Percentiles rank a stretch among this genome's conserved stretches.
Conservation (phyloP, 2,329 filamentous ascomycete species). For the Shiraia bambusicola region DNA sequence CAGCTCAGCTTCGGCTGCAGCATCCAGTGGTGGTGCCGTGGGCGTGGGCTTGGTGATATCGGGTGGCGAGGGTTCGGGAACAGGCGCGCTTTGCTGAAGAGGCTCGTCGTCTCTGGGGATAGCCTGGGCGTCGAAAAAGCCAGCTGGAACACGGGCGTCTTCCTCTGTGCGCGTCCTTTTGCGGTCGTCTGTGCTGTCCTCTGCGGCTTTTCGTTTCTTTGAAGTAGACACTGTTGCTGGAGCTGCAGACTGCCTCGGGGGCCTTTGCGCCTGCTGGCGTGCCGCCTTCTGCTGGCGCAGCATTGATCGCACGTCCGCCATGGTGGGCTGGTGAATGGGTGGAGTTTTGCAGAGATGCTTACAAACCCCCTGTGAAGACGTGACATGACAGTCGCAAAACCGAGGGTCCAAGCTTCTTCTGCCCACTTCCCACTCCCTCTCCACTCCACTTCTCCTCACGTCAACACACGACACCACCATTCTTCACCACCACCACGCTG, state of each 20-base stretch:
- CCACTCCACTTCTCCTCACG: conserved; percentile 23
- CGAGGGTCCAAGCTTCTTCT: conserved; percentile 31
- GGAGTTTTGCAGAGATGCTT: neutral
- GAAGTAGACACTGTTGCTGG: conserved; percentile 33
- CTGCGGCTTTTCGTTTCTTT: conserved; percentile 41
- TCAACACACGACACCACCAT: conserved; percentile 32
- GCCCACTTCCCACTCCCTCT: conserved; percentile 5
- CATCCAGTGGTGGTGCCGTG: conserved; percentile 13
- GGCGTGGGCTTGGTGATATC: conserved; percentile 10
- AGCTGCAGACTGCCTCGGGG: conserved; percentile 31
- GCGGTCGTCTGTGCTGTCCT: conserved; percentile 31
- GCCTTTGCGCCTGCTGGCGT: conserved; percentile 36
- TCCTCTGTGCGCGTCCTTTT: conserved; percentile 40
- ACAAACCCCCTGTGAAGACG: too few species aligned
- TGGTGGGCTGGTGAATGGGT: conserved; percentile 9
- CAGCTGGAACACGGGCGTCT: conserved; percentile 34
- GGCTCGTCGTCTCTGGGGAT: conserved; percentile 10
- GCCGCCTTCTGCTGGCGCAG: conserved; percentile 44
- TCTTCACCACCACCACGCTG: conserved; percentile 14
- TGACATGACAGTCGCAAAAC: too few species aligned
- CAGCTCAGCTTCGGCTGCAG: conserved; percentile 45
- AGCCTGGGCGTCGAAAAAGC: conserved; percentile 38
- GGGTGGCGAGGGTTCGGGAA: conserved; percentile 7
- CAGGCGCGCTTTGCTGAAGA: conserved; percentile 2
- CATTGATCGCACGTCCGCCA: conserved; percentile 44